Evolutionary conservation across 805 yeast species (phyloP).

Genomic region (Scheffersomyces coipomensis): DNA sequence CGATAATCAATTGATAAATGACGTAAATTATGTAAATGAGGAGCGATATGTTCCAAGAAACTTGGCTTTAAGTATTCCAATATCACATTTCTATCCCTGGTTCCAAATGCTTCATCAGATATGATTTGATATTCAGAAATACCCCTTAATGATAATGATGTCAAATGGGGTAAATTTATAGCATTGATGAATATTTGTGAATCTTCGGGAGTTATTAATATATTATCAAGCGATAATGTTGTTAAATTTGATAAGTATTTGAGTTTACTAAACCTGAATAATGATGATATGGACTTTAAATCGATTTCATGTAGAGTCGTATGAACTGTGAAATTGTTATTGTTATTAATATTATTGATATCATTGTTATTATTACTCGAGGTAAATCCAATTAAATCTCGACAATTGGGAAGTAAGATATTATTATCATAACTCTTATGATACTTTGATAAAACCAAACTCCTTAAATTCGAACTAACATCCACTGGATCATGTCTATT

Average conservation of each 20-base stretch:
- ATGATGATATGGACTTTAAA: constrained; percentile 6
- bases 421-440: constrained; percentile 11
- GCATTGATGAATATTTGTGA: constrained; percentile 14
- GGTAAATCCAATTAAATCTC: constrained; percentile 9
- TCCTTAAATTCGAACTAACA: constrained; percentile 11
- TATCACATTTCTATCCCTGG: not conserved
- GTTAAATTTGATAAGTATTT: constrained; percentile 13
- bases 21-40: constrained; percentile 20
- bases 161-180: constrained; percentile 19
- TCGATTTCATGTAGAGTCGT: constrained; percentile 9
- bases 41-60: constrained; percentile 23
- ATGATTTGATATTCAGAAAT: constrained; percentile 32
- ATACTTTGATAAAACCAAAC: constrained; percentile 18
- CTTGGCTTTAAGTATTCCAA: not conserved
- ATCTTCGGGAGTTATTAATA: constrained; percentile 21
- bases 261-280: constrained; percentile 11
- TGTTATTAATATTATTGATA: not conserved
- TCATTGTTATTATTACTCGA: not conserved
- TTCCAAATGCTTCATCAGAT: constrained; percentile 1
- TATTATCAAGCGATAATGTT: constrained; percentile 20
- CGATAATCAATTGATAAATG: constrained; percentile 38
- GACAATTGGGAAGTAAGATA: constrained; percentile 13
- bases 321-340: constrained; percentile 1
- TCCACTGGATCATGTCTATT: constrained; percentile 4
- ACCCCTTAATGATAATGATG: constrained; percentile 27